These are phyloP conservation scores for Triadica sebifera DNA, from an alignment of 345 rosid genomes.

Conservation along the genomic window DNA sequence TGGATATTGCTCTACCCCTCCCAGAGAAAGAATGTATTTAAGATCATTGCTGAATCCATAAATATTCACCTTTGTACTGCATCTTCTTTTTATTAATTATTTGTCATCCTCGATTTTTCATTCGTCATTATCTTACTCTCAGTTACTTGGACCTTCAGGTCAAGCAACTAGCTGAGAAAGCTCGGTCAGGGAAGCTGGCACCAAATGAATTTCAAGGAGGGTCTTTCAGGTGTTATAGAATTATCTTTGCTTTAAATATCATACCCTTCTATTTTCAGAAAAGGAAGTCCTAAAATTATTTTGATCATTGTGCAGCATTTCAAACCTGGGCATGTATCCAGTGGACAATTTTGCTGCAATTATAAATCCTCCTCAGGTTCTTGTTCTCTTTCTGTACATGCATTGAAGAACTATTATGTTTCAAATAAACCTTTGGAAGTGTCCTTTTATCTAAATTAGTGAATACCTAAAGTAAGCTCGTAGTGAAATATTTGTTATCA, in stretches of 20 bases:
- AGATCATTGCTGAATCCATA: not conserved
- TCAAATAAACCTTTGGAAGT: not conserved
- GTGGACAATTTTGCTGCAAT: slow-evolving; percentile 92
- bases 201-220: slow-evolving; percentile 98
- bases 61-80: not conserved
- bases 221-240: slow-evolving; percentile 66
- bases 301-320: slow-evolving; percentile 68
- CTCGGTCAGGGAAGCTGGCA: slow-evolving; percentile 83
- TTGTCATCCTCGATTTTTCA: not conserved
- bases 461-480: not conserved
- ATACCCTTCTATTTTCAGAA: not conserved
- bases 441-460: not conserved
- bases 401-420: not conserved
- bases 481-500: not conserved
- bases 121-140: slow-evolving; percentile 2
- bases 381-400: slow-evolving; percentile 21
- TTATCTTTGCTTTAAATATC: not conserved
- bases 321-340: slow-evolving; percentile 98
- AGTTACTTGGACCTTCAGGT: slow-evolving; percentile 44
- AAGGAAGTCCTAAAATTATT: not conserved
- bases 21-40: slow-evolving; percentile 43
- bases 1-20: slow-evolving; percentile 21
- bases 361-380: slow-evolving; percentile 96
- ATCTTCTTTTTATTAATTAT: not conserved
- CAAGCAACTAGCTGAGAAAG: slow-evolving; percentile 91